Conservation (phyloP, 768 basidiomycete genomes). For the Psilocybe sp. region DNA sequence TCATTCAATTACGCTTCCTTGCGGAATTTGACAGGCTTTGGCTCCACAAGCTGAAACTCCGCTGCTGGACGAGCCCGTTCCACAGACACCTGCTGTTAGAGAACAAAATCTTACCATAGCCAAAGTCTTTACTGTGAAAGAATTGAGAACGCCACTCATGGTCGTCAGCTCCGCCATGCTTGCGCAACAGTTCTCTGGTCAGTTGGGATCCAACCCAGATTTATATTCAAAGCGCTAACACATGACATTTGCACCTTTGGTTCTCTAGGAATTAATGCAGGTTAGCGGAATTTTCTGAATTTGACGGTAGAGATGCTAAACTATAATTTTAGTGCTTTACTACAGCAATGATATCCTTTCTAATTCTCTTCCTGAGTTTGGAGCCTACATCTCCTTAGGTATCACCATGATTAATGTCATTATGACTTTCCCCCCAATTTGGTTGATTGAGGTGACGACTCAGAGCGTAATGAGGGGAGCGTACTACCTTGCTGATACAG, state of each 20-base stretch:
- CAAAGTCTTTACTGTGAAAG: slow-evolving; percentile 46
- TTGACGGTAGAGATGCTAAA: background rate
- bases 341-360: slow-evolving; percentile 89
- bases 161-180: slow-evolving; percentile 72
- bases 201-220: slow-evolving; percentile 4
- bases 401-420: slow-evolving; percentile 82
- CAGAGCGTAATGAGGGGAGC: slow-evolving; percentile 9
- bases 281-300: slow-evolving; percentile 25
- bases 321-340: slow-evolving; percentile 62
- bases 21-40: background rate
- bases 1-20: background rate
- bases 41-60: slow-evolving; percentile 34
- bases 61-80: slow-evolving; percentile 29
- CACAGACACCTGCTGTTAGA: slow-evolving; percentile 23
- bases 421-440: slow-evolving; percentile 84
- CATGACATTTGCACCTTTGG: background rate
- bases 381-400: slow-evolving; percentile 79
- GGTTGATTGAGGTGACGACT: slow-evolving; percentile 71
- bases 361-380: slow-evolving; percentile 73
- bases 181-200: slow-evolving; percentile 78
- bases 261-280: slow-evolving; percentile 69
- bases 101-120: slow-evolving; percentile 43
- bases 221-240: background rate
- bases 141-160: slow-evolving; percentile 59
- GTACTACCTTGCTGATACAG: slow-evolving; percentile 5